Conservation (phyloP, 352 stramenopile species). For the Phytophthora crassamura region DNA sequence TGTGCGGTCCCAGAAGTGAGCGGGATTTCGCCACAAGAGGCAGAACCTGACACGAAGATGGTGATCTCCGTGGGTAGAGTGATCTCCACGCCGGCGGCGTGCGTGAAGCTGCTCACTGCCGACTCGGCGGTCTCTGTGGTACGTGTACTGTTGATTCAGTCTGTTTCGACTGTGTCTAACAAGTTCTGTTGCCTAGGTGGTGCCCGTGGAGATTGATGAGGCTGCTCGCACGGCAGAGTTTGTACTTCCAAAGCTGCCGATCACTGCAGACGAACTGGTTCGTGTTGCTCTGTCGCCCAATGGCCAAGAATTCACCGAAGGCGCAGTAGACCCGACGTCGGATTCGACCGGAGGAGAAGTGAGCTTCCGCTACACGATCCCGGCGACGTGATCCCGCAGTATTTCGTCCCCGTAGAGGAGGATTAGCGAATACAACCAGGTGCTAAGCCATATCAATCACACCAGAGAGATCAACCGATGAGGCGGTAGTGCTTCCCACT, state of each 20-base stretch:
- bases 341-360: not conserved
- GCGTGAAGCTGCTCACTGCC: constrained; percentile 23
- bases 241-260: constrained; percentile 32
- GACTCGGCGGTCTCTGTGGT: constrained; percentile 31
- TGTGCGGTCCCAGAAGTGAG: constrained; percentile 25
- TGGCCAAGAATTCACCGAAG: constrained; percentile 42
- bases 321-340: not conserved
- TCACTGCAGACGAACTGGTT: constrained; percentile 23
- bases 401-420: not conserved
- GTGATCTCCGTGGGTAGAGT: constrained; percentile 27
- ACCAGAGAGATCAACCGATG: no score
- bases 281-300: constrained; percentile 40
- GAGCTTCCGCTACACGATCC: constrained; percentile 32
- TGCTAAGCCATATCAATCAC: no score
- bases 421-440: not conserved
- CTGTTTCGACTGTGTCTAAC: constrained; percentile 9
- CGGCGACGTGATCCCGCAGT: not conserved
- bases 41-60: constrained; percentile 32
- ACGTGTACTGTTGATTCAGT: no score
- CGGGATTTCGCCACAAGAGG: constrained; percentile 23
- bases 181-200: constrained; percentile 19
- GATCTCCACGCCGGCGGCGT: constrained; percentile 23
- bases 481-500: no score
- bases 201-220: constrained; percentile 35
- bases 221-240: constrained; percentile 32